Evolutionary conservation across 2,329 filamentous ascomycete species (phyloP).

Genomic region (Neonectria punicea): DNA sequence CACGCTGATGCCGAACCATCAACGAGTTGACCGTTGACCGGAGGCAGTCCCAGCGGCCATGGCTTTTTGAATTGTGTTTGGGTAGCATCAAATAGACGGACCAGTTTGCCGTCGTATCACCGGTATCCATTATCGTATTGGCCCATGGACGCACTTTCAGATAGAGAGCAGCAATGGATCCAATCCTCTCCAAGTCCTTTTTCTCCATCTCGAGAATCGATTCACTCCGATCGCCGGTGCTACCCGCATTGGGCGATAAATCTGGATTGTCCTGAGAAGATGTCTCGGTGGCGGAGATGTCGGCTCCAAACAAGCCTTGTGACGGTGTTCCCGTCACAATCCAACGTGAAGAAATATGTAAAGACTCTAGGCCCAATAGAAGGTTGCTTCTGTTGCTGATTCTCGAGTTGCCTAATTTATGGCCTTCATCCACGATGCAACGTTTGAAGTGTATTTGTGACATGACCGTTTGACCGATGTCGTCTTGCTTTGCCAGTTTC

Average conservation of each 20-base stretch:
- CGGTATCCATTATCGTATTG: slow-evolving; percentile 63
- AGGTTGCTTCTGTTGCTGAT: slow-evolving; percentile 65
- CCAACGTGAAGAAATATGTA: slow-evolving; percentile 81
- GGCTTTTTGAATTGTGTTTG: slow-evolving; percentile 60
- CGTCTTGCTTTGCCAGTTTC: slow-evolving; percentile 55
- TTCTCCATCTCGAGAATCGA: slow-evolving; percentile 63
- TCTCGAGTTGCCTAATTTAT: slow-evolving; percentile 78
- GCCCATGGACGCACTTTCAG: slow-evolving; percentile 83
- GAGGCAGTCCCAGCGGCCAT: slow-evolving; percentile 71
- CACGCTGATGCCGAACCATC: slow-evolving; percentile 81
- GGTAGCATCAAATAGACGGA: slow-evolving; percentile 74
- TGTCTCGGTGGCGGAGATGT: slow-evolving; percentile 21
- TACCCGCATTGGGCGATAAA: slow-evolving; percentile 40
- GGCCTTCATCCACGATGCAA: slow-evolving; percentile 92
- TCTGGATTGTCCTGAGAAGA: neutral
- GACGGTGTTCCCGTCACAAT: slow-evolving; percentile 92
- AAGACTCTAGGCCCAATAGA: slow-evolving; percentile 60
- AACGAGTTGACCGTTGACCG: slow-evolving; percentile 77
- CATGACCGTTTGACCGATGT: slow-evolving; percentile 65
- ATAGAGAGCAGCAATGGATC: slow-evolving; percentile 75
- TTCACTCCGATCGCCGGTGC: slow-evolving; percentile 32
- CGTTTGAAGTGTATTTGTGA: slow-evolving; percentile 83
- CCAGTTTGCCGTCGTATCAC: slow-evolving; percentile 74
- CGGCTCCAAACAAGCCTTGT: slow-evolving; percentile 80
- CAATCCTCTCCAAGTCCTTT: slow-evolving; percentile 73